Conservation (phyloP, 352 stramenopile genomes). For the Blastocystis sp. region DNA sequence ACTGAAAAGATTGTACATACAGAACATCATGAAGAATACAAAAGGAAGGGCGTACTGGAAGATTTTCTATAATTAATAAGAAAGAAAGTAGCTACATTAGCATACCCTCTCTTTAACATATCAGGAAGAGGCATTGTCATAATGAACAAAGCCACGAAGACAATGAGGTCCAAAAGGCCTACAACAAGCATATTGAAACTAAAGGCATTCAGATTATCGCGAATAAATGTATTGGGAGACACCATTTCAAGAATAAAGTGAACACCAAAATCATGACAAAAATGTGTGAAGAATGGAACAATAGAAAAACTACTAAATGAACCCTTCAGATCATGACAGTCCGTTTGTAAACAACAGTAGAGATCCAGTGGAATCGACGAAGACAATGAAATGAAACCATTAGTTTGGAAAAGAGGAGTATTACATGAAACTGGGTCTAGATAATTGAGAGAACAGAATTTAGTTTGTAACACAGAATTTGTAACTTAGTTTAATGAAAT, state of each 20-base stretch:
- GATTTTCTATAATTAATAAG: background rate
- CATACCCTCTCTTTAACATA: constrained; percentile 11
- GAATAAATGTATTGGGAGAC: background rate
- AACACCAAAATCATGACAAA: background rate
- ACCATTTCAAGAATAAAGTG: background rate
- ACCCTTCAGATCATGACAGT: no score
- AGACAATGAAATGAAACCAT: background rate
- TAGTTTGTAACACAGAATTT: no score
- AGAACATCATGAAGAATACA: constrained; percentile 59
- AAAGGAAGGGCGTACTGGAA: background rate
- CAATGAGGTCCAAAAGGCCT: background rate
- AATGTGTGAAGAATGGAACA: background rate
- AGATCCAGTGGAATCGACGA: background rate
- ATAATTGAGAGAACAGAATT: no score
- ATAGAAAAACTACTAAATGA: background rate
- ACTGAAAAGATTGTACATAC: constrained; percentile 32
- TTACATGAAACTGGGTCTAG: no score
- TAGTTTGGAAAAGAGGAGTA: no score
- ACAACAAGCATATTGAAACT: constrained; percentile 57
- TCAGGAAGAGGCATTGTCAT: constrained; percentile 32
- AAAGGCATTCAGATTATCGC: constrained; percentile 51
- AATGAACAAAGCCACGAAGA: constrained; percentile 17
- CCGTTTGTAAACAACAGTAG: background rate
- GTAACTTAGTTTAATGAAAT: no score
- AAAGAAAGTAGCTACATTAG: background rate